Evolutionary conservation across 2,329 filamentous ascomycete species (phyloP), one percentile per base, ranked within the genome.

Genomic region (Apiospora marii): DNA sequence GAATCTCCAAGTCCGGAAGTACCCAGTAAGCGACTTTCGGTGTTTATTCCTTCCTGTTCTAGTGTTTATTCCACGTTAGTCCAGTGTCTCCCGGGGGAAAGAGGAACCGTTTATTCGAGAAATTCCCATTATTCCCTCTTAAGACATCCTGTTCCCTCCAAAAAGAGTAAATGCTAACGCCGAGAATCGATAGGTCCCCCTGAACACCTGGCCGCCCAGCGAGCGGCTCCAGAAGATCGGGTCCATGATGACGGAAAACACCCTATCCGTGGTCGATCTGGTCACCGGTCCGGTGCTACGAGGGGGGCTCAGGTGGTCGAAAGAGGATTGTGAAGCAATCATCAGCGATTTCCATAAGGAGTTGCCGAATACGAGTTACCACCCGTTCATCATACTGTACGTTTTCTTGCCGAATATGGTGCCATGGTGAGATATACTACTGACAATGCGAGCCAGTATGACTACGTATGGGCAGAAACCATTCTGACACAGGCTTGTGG

Each of bases 301-400:
- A 2, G 74, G 75, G 19, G 76, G 72, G 1, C 49, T 78, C 68
- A 74, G 76, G 19, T 80, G 78, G 79, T 73, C 79, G 3, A 74
- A 73, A 61, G 75, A 78, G 6, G 72, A 75, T 5, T 71, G 79
- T 4, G 74, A 79, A 43, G 72, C 70, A 13, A 71, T 80, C 8
- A 46, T 80, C 10, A 53, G 71, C 22, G 75, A 75, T 22, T 75
- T 77, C 41, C 75, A 75, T 53, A 76, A 74, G 68, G 78, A 79
- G 51, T 75, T 78, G n/a, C 76, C 74, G 41, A 77, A 80, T 68
- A 76, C 78, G 44, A 74, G 73, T 30, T 77, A 79, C 34, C 79
- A 80, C 51, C 78, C 77, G 5, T 80, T 77, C 67, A 77, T 79
- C 73, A 80, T 78, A 13, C 58, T 80, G 79, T 80, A 73, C 75